These are phyloP conservation scores for Skeletonema marinoi DNA, from an alignment of 108 stramenopile species.

Conservation along the genomic window DNA sequence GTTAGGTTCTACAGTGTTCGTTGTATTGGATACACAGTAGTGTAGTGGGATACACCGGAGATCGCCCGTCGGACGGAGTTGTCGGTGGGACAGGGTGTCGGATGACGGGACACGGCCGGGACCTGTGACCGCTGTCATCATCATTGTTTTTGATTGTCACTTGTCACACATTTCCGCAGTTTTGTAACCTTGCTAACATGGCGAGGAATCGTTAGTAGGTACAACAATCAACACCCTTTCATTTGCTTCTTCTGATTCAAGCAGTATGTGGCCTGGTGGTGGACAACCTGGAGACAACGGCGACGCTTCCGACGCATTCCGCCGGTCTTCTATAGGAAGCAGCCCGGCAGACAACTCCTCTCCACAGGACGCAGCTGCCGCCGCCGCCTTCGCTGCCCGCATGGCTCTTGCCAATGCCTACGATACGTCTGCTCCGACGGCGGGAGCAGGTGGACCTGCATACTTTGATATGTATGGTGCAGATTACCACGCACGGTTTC, in stretches of 20 bases:
- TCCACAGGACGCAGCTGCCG: constrained; percentile 32
- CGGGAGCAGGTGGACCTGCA: constrained; percentile 3
- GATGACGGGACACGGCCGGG: too few species aligned
- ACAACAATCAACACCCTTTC: too few species aligned
- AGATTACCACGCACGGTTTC: constrained; percentile 14
- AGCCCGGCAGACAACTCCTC: background rate
- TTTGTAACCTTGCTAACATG: too few species aligned
- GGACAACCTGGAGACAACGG: background rate
- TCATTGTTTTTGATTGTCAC: too few species aligned
- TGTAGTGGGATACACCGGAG: too few species aligned
- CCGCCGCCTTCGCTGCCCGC: constrained; percentile 37
- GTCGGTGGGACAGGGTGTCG: too few species aligned
- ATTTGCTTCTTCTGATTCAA: background rate
- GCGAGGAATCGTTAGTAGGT: too few species aligned
- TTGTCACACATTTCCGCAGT: too few species aligned
- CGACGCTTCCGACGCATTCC: background rate
- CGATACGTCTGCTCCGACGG: constrained; percentile 10
- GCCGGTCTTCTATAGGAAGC: background rate
- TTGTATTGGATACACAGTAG: too few species aligned
- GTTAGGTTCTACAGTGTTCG: too few species aligned
- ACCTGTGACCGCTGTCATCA: too few species aligned
- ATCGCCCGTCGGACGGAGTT: too few species aligned
- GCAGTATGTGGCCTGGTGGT: background rate
- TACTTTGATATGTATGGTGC: constrained; percentile 23
- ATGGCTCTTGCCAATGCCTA: constrained; percentile 40